These are phyloP conservation scores for Pezicula radicicola DNA, from an alignment of 2,329 filamentous ascomycete species.

Conservation along the genomic window DNA sequence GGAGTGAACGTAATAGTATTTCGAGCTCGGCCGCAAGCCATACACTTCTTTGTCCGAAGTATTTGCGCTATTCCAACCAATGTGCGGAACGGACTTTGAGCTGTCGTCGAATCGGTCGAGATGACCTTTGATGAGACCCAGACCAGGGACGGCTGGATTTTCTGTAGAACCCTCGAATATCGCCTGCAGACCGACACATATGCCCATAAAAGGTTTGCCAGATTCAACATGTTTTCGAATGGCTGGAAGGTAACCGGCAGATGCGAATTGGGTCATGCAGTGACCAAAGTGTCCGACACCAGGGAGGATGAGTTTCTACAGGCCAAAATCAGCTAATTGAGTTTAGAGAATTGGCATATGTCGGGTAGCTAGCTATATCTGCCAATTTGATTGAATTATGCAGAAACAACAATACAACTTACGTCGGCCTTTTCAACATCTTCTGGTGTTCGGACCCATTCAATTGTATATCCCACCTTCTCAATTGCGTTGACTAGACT, in stretches of 20 bases:
- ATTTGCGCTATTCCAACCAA: slow-evolving; percentile 94
- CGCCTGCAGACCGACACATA: slow-evolving; percentile 92
- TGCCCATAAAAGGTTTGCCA: slow-evolving; percentile 97
- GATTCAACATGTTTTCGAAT: slow-evolving; percentile 78
- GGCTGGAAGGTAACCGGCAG: slow-evolving; percentile 79
- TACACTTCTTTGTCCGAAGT: slow-evolving; percentile 64
- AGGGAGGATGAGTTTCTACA: slow-evolving; percentile 85
- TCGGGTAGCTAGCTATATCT: slow-evolving; percentile 1
- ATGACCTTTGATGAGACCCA: slow-evolving; percentile 69
- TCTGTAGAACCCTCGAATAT: slow-evolving; percentile 86
- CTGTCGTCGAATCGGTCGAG: slow-evolving; percentile 75
- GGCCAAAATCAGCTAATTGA: too few species aligned
- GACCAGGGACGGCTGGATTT: slow-evolving; percentile 65
- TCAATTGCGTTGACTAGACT: slow-evolving; percentile 97
- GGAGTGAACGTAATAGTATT: slow-evolving; percentile 99
- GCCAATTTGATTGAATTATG: neutral
- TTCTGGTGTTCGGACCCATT: slow-evolving; percentile 84
- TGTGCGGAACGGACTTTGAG: slow-evolving; percentile 93
- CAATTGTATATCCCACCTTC: slow-evolving; percentile 87
- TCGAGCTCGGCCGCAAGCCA: slow-evolving; percentile 74
- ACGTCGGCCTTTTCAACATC: slow-evolving; percentile 86
- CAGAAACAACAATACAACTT: slow-evolving; percentile 25
- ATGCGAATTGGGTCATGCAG: slow-evolving; percentile 80
- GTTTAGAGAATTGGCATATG: neutral
- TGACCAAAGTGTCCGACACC: slow-evolving; percentile 98